phyloP scores from a whole-genome alignment of 768 basidiomycete species.

The Mycena rosella region DNA sequence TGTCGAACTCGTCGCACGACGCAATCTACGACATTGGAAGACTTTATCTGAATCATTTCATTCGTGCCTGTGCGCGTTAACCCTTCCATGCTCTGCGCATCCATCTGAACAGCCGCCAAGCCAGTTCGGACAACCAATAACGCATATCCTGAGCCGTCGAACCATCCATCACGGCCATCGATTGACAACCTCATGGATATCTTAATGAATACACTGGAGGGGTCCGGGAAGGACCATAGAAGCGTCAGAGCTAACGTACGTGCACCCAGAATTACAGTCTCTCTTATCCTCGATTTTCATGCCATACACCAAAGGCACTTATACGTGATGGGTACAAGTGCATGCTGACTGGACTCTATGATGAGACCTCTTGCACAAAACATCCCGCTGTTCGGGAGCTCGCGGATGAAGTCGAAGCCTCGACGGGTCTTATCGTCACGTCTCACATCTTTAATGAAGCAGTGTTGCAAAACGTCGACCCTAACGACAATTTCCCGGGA shows the following conservation, averaged over 20 bases:
- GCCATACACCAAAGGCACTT: conserved; percentile 5
- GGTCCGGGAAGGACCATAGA: neutral
- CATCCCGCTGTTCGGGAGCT: too few relatives aligned
- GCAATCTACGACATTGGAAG: conserved; percentile 16
- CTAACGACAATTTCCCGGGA: neutral
- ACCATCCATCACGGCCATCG: conserved; percentile 22
- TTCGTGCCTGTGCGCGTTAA: conserved; percentile 15
- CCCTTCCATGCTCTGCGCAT: conserved; percentile 1
- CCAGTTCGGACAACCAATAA: conserved; percentile 11
- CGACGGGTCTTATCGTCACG: too few relatives aligned
- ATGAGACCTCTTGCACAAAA: too few relatives aligned
- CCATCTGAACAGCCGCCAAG: neutral
- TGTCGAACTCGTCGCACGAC: conserved; percentile 7
- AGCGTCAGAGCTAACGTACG: conserved; percentile 14
- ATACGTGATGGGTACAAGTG: conserved; percentile 16
- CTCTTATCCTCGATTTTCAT: neutral
- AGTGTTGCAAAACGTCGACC: too few relatives aligned
- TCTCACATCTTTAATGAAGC: too few relatives aligned
- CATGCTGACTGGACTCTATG: conserved; percentile 13
- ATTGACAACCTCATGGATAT: conserved; percentile 5
- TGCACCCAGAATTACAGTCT: neutral
- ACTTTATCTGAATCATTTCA: conserved; percentile 6
- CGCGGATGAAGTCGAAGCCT: too few relatives aligned
- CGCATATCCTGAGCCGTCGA: conserved; percentile 9
- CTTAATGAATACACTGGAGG: conserved; percentile 5